Percentiles rank a stretch among this genome's conserved stretches.
Evolutionary conservation across 2,329 filamentous ascomycete species (phyloP).

Genomic region (Curvularia verruculosa): DNA sequence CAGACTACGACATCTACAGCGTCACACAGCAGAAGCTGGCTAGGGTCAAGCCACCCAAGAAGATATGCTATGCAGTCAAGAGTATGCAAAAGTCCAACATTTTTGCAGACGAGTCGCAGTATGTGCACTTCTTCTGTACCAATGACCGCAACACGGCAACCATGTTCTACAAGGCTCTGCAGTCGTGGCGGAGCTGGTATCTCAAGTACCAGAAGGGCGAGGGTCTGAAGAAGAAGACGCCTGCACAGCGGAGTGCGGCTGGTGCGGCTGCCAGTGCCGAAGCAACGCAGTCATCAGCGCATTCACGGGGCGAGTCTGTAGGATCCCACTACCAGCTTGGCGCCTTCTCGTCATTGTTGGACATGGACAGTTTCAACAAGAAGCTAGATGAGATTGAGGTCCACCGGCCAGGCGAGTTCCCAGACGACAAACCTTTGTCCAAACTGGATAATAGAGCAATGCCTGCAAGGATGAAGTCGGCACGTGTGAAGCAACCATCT

Average conservation of each 20-base stretch:
- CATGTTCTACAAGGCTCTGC: conserved; percentile 73
- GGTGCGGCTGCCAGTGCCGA: conserved; percentile 27
- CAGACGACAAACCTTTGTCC: conserved; percentile 34
- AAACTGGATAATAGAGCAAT: conserved; percentile 36
- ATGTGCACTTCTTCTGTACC: conserved; percentile 89
- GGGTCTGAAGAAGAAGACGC: conserved; percentile 51
- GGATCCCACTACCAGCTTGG: conserved; percentile 67
- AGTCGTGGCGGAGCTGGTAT: conserved; percentile 91
- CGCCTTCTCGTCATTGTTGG: conserved; percentile 70
- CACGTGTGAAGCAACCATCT: conserved; percentile 46
- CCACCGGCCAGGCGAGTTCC: conserved; percentile 32
- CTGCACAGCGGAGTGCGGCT: conserved; percentile 31
- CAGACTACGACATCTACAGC: conserved; percentile 90
- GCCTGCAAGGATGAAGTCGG: conserved; percentile 46
- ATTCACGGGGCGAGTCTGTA: conserved; percentile 45
- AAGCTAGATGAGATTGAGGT: conserved; percentile 34
- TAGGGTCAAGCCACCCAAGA: conserved; percentile 83
- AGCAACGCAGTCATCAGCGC: conserved; percentile 25
- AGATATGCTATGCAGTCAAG: conserved; percentile 85
- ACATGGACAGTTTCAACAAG: conserved; percentile 65
- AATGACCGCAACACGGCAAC: conserved; percentile 71
- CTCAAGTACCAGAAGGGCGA: conserved; percentile 74
- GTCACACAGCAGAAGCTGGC: conserved; percentile 71
- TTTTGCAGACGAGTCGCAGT: conserved; percentile 82
- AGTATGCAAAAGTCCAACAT: conserved; percentile 87